Conservation (phyloP, 2,329 filamentous ascomycete genomes). For the Trichoderma sp. region DNA sequence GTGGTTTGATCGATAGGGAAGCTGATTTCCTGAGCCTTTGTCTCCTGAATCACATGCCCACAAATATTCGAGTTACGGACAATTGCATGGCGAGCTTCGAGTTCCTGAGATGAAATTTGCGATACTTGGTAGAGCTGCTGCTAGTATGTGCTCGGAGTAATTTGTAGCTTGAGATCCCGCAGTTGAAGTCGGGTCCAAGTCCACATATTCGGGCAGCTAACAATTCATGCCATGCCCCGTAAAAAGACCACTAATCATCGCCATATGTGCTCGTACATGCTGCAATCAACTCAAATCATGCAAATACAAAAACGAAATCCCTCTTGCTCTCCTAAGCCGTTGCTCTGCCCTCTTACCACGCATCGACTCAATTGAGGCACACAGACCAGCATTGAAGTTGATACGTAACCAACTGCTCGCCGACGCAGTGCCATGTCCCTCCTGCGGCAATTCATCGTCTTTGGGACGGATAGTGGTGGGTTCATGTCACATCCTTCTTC, state of each 20-base stretch:
- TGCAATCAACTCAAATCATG: background rate
- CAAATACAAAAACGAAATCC: background rate
- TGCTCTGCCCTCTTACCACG: background rate
- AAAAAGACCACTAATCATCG: background rate
- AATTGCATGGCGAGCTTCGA: no score
- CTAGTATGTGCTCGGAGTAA: no score
- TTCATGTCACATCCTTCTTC: background rate
- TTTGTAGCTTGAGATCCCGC: background rate
- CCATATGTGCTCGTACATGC: background rate
- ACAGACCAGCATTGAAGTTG: background rate
- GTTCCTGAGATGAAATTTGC: no score
- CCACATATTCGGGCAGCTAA: background rate
- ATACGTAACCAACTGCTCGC: background rate
- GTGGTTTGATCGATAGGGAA: background rate
- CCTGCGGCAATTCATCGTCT: constrained; percentile 23
- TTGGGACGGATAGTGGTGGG: constrained; percentile 25
- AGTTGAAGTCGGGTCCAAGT: background rate
- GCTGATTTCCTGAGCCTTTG: background rate
- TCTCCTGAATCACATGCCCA: background rate
- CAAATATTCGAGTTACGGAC: no score
- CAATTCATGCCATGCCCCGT: background rate
- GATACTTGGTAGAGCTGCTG: no score
- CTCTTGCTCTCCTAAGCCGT: background rate
- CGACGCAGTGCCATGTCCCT: background rate
- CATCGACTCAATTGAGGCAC: background rate